Conservation (phyloP, 805 yeast species). For the Saccharomycopsis lassenensis region DNA sequence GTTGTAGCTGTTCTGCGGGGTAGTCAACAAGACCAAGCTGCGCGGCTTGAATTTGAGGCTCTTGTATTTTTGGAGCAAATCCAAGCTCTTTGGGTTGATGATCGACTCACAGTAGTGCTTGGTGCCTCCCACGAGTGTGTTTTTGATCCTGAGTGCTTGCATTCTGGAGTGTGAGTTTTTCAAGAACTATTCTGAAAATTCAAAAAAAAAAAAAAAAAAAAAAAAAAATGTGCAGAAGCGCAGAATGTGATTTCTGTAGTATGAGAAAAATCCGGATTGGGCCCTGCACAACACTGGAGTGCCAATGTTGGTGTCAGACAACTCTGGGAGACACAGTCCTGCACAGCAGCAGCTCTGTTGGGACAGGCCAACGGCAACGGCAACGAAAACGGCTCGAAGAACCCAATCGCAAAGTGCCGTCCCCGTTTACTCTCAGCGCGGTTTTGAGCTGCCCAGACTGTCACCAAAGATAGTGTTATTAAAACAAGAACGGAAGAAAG, state of each 20-base stretch:
- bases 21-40: conserved; percentile 9
- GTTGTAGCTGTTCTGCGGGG: conserved; percentile 5
- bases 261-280: background rate
- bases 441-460: no score
- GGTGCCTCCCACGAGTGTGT: conserved; percentile 4
- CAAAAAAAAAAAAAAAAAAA: background rate
- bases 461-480: no score
- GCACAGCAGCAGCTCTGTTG: no score
- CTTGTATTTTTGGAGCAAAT: background rate
- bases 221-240: background rate
- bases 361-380: no score
- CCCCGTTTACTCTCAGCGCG: no score
- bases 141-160: conserved; percentile 1
- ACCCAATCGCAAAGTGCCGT: no score
- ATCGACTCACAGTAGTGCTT: conserved; percentile 7
- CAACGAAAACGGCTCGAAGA: no score
- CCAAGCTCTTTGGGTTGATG: conserved; percentile 6
- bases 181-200: background rate
- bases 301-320: conserved; percentile 1
- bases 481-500: no score
- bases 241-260: background rate
- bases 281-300: background rate
- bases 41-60: conserved; percentile 6
- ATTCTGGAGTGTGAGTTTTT: background rate
- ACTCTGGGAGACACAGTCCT: no score